Evolutionary conservation across 1,284 basidiomycete genomes (phyloP), one percentile per base, ranked within the genome.

Genomic region (Xanthoconium separans): DNA sequence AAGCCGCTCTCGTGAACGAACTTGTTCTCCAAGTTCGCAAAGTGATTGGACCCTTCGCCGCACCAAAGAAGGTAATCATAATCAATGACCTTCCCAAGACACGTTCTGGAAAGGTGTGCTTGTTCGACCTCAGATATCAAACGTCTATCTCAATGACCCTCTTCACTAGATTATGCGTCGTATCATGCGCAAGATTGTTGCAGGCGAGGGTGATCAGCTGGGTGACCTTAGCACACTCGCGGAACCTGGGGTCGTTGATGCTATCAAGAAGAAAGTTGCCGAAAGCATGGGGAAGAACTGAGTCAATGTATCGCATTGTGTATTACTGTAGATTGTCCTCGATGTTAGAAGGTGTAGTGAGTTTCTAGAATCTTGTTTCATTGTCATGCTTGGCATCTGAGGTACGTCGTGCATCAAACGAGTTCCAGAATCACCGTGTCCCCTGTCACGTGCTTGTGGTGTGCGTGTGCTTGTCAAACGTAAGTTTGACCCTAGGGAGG

Each of bases 41-140:
- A 75, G 89, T 91, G 41, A 98, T 98, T 60, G 95, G 95, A 4
- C 94, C 95, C 3, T 98, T 98, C 72, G 95, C 96, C 0, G 87
- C 91, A 12, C 95, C 95, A 44, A 97, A 97, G 84, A 91, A 89
- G 76, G 86, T 98, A 65, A 87, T 84, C 73, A 77, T 98, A 63
- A 89, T 96, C 61, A 63, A 68, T 37, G 95, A 98, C 73, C 77
- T 98, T 55, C 96, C 96, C 46, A 98, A 98, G 85, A 99, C 96
- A 44, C 82, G 95, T 49, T 92, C 89, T n/a, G 96, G 96, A 42
- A 98, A 98, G 86, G 89, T 91, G 47, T 39, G 77, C 24, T 59
- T 18, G 8, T 33, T 16, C 44, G 27, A 18, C 29, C 47, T 13
- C 13, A 8, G 24, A n/a, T 39, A 13, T 24, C 2, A 24, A 29